Evolutionary conservation across 495 filamentous ascomycete genomes (phyloP).

Genomic region (Pseudoneurospora amorphoporcata): DNA sequence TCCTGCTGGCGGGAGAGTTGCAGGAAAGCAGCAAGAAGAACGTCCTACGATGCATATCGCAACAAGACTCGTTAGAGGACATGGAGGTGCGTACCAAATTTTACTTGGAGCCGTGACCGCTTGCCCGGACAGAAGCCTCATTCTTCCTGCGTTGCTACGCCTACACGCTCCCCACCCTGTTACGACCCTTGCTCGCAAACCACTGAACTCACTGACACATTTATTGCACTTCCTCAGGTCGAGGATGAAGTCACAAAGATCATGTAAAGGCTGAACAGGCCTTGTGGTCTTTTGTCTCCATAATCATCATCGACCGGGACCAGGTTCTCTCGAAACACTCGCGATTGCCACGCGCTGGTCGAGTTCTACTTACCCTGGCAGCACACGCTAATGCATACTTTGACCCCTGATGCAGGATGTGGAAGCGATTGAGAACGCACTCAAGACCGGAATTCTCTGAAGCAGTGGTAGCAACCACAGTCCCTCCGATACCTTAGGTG

Average conservation of each 20-base stretch:
- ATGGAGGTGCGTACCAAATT: conserved; percentile 72
- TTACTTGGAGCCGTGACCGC: background rate
- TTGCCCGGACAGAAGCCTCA: background rate
- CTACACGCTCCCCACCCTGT: background rate
- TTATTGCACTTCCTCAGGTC: conserved; percentile 53
- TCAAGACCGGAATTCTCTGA: conserved; percentile 33
- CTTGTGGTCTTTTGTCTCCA: conserved; percentile 10
- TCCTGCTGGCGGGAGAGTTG: conserved; percentile 92
- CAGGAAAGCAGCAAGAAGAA: conserved; percentile 99
- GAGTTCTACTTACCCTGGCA: background rate
- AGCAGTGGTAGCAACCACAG: conserved; percentile 1
- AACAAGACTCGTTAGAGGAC: conserved; percentile 90
- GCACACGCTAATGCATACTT: conserved; percentile 14
- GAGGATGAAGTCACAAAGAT: conserved; percentile 95
- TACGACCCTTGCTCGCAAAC: background rate
- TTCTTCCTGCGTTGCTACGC: conserved; percentile 5
- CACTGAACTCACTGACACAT: conserved; percentile 45
- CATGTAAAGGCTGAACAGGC: conserved; percentile 52
- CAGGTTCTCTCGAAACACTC: background rate
- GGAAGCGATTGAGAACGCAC: conserved; percentile 22
- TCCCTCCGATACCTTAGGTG: background rate
- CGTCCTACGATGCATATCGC: conserved; percentile 83
- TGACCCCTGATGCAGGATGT: conserved; percentile 21
- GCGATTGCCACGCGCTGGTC: conserved; percentile 2
- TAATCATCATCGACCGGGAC: background rate